A percentile compares a stretch with the other conserved stretches of the same genome.
phyloP scores from a whole-genome alignment of 805 yeast species.

The Scheffersomyces amazonensis region DNA sequence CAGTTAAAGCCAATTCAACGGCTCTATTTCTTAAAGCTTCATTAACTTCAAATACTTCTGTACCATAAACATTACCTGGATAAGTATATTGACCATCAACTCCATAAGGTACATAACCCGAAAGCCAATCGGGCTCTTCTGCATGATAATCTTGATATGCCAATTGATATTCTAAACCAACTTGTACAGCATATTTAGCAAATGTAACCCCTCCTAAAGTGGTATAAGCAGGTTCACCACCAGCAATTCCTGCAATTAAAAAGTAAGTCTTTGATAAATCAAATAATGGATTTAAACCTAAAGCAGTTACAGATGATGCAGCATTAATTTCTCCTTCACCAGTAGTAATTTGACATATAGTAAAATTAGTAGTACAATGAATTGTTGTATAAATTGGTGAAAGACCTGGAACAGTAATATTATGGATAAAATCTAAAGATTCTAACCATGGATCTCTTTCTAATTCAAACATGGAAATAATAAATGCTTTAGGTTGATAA shows the following conservation, averaged over 20 bases:
- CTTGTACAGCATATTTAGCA: constrained; percentile 60
- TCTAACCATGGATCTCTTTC: constrained; percentile 55
- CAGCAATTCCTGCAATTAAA: constrained; percentile 65
- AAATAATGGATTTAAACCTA: constrained; percentile 51
- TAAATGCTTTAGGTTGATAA: constrained; percentile 52
- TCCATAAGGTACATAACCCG: constrained; percentile 59
- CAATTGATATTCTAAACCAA: constrained; percentile 56
- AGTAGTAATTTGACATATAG: constrained; percentile 58
- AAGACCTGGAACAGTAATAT: constrained; percentile 63
- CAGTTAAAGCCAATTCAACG: constrained; percentile 46
- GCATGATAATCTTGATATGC: constrained; percentile 43
- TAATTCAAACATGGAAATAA: constrained; percentile 52
- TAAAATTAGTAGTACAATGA: constrained; percentile 50
- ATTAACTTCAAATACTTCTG: constrained; percentile 64
- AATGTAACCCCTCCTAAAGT: constrained; percentile 61
- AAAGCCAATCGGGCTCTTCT: constrained; percentile 48
- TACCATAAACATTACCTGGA: constrained; percentile 57
- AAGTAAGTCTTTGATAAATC: constrained; percentile 61
- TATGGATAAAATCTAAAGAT: constrained; percentile 45
- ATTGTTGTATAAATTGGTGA: constrained; percentile 58
- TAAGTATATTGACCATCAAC: constrained; percentile 46
- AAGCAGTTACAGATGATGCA: constrained; percentile 55
- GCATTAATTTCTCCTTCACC: constrained; percentile 73
- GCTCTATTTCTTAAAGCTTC: constrained; percentile 59
- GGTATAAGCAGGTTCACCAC: constrained; percentile 54